Evolutionary conservation across 148 eudicot species (phyloP), one percentile per base, ranked within the genome.

Genomic region (Silene uniflora): DNA sequence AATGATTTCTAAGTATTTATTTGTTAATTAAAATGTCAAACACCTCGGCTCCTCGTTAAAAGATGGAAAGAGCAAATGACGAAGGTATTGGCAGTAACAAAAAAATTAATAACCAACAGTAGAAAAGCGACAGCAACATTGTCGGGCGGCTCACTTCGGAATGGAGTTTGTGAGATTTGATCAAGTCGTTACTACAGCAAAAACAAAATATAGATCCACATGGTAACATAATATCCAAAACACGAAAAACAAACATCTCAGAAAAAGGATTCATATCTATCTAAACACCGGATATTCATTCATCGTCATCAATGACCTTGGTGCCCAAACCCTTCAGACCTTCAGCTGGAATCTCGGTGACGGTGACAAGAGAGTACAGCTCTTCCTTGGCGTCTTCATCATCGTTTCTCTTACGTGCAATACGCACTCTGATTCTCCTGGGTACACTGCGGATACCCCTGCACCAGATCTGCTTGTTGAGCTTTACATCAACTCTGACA

Each of bases 311-410:
- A 21, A 91, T 93, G 76, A 93, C 83, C 81, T 85, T 86, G 76
- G 98, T 93, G 63, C 96, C 93, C 62, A 93, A 78, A 8, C 98
- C 97, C 88, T 84, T 87, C 72, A 93, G 77, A 39, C 98, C 98
- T 65, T 87, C 98, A 0, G 83, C 68, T 39, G 98, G 97, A 72
- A 89, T 78, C 68, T 93, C 98, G 6, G 97, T 88, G 63, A 91
- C 94, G 0, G 98, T 93, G 7, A 93, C 97, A 42, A 93, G 86
- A 44, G 98, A 93, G 92, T 87, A 93, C 27, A 93, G 93, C 86
- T 93, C 98, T 72, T 93, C 98, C 81, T 91, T 93, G 18, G 98
- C 98, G 69, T 93, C 98, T 75, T 93, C 97, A 47, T 93, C 97
- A 11, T 93, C 97, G 46, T 93, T 93, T 76, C 98, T 91, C 90